phyloP scores from a whole-genome alignment of 371 early-diverging fungal genomes.

The Mortierella sp. region DNA sequence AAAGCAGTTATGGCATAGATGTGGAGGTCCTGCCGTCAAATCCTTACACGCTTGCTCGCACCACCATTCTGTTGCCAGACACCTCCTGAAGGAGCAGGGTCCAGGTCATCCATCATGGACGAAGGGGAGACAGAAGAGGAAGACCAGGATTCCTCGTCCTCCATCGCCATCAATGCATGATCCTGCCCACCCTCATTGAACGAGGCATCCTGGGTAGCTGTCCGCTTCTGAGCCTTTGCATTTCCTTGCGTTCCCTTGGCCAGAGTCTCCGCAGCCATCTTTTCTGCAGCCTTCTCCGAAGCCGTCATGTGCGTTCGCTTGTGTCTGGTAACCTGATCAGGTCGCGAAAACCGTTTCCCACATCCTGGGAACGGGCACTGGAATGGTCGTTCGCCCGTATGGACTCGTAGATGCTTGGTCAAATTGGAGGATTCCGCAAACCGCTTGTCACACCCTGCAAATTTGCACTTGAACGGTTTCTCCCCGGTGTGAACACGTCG shows the following conservation, averaged over 20 bases:
- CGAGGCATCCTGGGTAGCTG: background rate
- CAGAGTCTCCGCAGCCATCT: conserved; percentile 24
- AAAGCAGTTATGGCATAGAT: no score
- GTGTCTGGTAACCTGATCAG: conserved; percentile 75
- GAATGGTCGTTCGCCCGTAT: conserved; percentile 78
- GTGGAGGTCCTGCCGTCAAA: no score
- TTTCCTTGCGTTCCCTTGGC: conserved; percentile 1
- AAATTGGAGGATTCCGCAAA: conserved; percentile 84
- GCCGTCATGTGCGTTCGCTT: conserved; percentile 55
- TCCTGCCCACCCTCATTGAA: conserved; percentile 2
- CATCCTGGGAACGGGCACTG: conserved; percentile 70
- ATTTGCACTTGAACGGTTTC: conserved; percentile 81
- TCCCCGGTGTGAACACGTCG: conserved; percentile 76
- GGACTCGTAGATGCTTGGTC: conserved; percentile 79
- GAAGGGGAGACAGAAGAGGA: conserved; percentile 20
- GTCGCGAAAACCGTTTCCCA: conserved; percentile 74
- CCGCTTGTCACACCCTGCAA: conserved; percentile 74
- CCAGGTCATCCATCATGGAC: conserved; percentile 7
- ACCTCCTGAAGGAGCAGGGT: conserved; percentile 5
- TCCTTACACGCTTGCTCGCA: conserved; percentile 11
- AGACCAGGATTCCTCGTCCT: conserved; percentile 9
- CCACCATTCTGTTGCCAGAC: conserved; percentile 7
- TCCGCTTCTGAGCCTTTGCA: conserved; percentile 17
- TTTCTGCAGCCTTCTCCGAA: conserved; percentile 44
- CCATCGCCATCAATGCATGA: background rate